Evolutionary conservation across 2,329 filamentous ascomycete species (phyloP), one percentile per base, ranked within the genome.

Genomic region (Seiridium unicorne): DNA sequence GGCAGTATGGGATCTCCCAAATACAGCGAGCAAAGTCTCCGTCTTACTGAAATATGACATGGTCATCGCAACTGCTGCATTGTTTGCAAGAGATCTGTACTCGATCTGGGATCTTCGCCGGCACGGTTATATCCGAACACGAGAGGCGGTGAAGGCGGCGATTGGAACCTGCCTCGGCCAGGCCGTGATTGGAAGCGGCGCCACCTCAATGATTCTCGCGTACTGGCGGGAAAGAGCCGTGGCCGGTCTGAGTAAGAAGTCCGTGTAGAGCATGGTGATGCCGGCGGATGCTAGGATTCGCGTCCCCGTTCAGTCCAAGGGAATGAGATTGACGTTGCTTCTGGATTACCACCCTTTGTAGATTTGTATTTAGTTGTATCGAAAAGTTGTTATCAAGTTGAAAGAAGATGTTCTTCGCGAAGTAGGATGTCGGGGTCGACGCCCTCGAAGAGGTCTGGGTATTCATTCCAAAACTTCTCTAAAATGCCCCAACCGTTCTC

Each of bases 31-130:
- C 31, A 32, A 48, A 18, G 36, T 59, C 5, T 38, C 49, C 35
- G 31, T 51, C 5, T 13, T 57, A 7, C 49, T 53, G 31, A 53
- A 53, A 34, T 53, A 53, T 35, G 49, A 53, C 38, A 36, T 55
- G 9, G 51, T 18, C 9, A 35, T 55, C 18, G 51, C 51, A 11
- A 42, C 36, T 38, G 26, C 18, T n/a, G 49, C 51, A 13, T 55
- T n/a, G 51, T 5, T 44, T n/a, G 34, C 26, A 3, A 44, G 59
- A 13, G 44, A 40, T 13, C 49, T 70, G 13, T 70, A 67, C 59
- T 56, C 61, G 7, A 59, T 67, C n/a, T 71, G 65, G 63, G 62
- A 67, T 13, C 49, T 70, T 18, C 62, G 68, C 10, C 60, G 63
- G 2, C 40, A 61, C 3, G 69, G 69, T 1, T 70, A 69, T 38